A percentile compares a stretch with the other conserved stretches of the same genome.
Evolutionary conservation across 2,329 filamentous ascomycete species (phyloP).

Genomic region (Hypoxylon sp.): DNA sequence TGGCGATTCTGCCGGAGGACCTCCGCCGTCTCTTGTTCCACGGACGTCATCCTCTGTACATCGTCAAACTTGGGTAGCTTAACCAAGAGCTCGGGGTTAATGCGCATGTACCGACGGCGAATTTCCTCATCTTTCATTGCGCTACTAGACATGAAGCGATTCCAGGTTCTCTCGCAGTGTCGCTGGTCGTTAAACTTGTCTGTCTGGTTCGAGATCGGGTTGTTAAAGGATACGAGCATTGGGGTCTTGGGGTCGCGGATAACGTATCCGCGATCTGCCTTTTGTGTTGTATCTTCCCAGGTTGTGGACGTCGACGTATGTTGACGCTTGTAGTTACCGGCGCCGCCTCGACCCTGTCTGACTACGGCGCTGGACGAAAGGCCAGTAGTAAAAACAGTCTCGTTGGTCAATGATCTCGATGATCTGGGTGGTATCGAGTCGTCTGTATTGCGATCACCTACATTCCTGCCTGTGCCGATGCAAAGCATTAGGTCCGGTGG

Average conservation of each 20-base stretch:
- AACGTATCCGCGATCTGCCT: slow-evolving; percentile 49
- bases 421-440: slow-evolving; percentile 35
- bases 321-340: slow-evolving; percentile 52
- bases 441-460: slow-evolving; percentile 47
- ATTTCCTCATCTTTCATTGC: slow-evolving; percentile 38
- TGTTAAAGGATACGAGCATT: slow-evolving; percentile 52
- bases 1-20: slow-evolving; percentile 48
- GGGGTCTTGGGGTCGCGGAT: slow-evolving; percentile 52
- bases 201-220: slow-evolving; percentile 49
- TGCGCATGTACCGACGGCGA: slow-evolving; percentile 49
- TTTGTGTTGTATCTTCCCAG: slow-evolving; percentile 20
- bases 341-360: slow-evolving; percentile 51
- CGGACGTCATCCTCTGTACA: slow-evolving; percentile 47
- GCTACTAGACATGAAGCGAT: slow-evolving; percentile 46
- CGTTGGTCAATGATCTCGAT: slow-evolving; percentile 43
- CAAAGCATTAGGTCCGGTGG: slow-evolving; percentile 53
- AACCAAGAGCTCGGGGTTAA: slow-evolving; percentile 51
- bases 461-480: slow-evolving; percentile 52
- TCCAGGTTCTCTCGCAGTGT: slow-evolving; percentile 48
- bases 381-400: slow-evolving; percentile 42
- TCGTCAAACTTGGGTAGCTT: slow-evolving; percentile 53
- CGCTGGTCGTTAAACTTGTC: slow-evolving; percentile 50
- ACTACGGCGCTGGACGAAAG: slow-evolving; percentile 45
- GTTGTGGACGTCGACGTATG: slow-evolving; percentile 16
- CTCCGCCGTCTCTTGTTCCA: slow-evolving; percentile 49